Evolutionary conservation across 2,329 filamentous ascomycete species (phyloP).

Genomic region (Penicillium sp.): DNA sequence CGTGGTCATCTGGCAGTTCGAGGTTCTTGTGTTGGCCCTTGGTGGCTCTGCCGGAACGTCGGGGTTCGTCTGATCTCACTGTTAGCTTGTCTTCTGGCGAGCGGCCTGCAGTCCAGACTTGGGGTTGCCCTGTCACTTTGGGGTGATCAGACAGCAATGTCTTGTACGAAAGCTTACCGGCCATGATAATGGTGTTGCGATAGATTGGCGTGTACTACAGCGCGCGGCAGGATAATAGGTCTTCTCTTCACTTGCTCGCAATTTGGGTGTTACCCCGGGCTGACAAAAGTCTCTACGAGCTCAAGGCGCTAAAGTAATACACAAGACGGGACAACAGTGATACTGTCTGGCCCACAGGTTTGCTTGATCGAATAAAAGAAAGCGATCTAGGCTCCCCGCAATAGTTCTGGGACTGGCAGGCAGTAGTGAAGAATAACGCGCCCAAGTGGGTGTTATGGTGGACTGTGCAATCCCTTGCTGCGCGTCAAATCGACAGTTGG

Average conservation of each 20-base stretch:
- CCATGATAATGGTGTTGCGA: slow-evolving; percentile 48
- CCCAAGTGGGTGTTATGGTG: slow-evolving; percentile 16
- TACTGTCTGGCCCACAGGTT: slow-evolving; percentile 34
- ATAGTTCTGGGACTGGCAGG: slow-evolving; percentile 11
- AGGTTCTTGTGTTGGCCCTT: slow-evolving; percentile 95
- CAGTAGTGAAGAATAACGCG: slow-evolving; percentile 16
- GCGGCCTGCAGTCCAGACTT: background rate
- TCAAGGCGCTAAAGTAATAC: slow-evolving; percentile 44
- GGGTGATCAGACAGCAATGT: slow-evolving; percentile 6
- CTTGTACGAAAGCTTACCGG: slow-evolving; percentile 57
- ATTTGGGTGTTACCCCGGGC: slow-evolving; percentile 27
- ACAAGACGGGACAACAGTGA: slow-evolving; percentile 35
- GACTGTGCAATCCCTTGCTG: slow-evolving; percentile 26
- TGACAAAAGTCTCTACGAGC: slow-evolving; percentile 41
- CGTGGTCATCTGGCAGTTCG: slow-evolving; percentile 63
- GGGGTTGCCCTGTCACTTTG: slow-evolving; percentile 3
- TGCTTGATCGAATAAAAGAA: slow-evolving; percentile 32
- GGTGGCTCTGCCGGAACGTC: slow-evolving; percentile 91
- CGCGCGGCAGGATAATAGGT: slow-evolving; percentile 26
- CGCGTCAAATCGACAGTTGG: slow-evolving; percentile 28
- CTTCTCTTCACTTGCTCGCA: slow-evolving; percentile 20
- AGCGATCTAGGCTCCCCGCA: slow-evolving; percentile 24
- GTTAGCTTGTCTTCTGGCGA: slow-evolving; percentile 31
- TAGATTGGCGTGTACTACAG: slow-evolving; percentile 38
- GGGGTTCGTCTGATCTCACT: slow-evolving; percentile 68